phyloP scores from a whole-genome alignment of 2,329 filamentous ascomycete genomes.

The Talaromyces sp. region DNA sequence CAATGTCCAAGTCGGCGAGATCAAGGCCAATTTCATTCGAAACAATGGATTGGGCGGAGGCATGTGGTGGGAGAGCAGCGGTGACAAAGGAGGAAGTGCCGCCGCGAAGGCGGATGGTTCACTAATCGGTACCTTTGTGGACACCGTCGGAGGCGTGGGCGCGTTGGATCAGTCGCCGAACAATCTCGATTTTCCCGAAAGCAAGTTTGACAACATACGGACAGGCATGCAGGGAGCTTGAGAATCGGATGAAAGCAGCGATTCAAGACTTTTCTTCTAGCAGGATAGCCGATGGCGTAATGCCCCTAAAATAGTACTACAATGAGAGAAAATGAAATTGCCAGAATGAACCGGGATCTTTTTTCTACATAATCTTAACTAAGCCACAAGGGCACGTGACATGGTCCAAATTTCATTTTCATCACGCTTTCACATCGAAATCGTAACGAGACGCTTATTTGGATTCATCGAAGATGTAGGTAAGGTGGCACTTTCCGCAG shows the following conservation, averaged over 20 bases:
- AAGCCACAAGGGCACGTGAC: conserved; percentile 8
- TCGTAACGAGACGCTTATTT: conserved; percentile 43
- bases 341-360: conserved; percentile 13
- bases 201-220: conserved; percentile 40
- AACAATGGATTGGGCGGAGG: conserved; percentile 69
- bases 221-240: conserved; percentile 25
- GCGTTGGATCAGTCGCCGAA: conserved; percentile 37
- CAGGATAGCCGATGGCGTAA: neutral
- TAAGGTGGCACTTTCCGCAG: conserved; percentile 72
- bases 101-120: conserved; percentile 49
- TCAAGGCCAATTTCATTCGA: conserved; percentile 70
- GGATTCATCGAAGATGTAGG: conserved; percentile 67
- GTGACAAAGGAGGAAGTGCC: conserved; percentile 60
- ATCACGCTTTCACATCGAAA: conserved; percentile 11
- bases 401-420: conserved; percentile 1
- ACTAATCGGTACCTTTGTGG: conserved; percentile 59
- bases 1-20: conserved; percentile 55
- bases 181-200: conserved; percentile 38
- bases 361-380: conserved; percentile 10
- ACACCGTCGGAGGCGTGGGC: conserved; percentile 31
- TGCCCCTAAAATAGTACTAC: neutral
- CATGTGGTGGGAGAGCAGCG: conserved; percentile 95
- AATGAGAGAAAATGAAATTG: neutral
- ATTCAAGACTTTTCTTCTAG: neutral
- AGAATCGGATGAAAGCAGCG: neutral